Evolutionary conservation across 768 basidiomycete genomes (phyloP), one percentile per base, ranked within the genome.

Genomic region (Chiua virens): DNA sequence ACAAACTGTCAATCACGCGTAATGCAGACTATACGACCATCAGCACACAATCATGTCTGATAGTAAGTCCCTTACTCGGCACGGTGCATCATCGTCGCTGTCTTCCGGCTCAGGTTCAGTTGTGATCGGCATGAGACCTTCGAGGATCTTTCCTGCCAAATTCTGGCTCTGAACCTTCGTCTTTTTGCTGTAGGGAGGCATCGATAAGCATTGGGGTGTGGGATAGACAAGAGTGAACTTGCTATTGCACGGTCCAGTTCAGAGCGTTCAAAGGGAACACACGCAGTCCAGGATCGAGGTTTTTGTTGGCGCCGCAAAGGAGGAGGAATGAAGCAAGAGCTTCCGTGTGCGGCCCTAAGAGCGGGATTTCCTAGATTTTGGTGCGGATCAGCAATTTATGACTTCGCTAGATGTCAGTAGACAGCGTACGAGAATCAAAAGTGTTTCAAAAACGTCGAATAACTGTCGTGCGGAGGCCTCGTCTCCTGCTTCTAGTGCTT

Each of bases 161-260:
- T 83, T 82, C 53, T 93, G 80, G 60, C 81, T 81, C 71, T 97
- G 93, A 34, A 99, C 81, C 72, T 94, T 97, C 44, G 87, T 86
- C 75, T 98, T 98, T 84, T 98, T 99, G 76, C 92, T 95, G 61
- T 58, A 50, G 36, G 14, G 52, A 47, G 42, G 38, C 44, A 36
- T 21, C 49, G 3, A 30, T 30, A 7, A 42, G 25, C 9, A 46
- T 38, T n/a, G 18, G 18, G 23, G 18, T 3, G 34, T 25, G 11
- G 14, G 14, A n/a, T 7, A 10, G 32, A 35, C 17, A 32, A 40
- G 13, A 27, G 18, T 4, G 1, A 8, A 73, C 87, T 61, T 62
- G 86, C 93, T 98, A 98, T 77, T 95, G 89, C 47, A 98, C 87
- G 8, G 94, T 92, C 95, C 95, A 98, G 64, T 92, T 89, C 9